These are phyloP conservation scores for Aegilops speltoides DNA, from an alignment of 176 grass and related monocot genomes.

Conservation along the genomic window DNA sequence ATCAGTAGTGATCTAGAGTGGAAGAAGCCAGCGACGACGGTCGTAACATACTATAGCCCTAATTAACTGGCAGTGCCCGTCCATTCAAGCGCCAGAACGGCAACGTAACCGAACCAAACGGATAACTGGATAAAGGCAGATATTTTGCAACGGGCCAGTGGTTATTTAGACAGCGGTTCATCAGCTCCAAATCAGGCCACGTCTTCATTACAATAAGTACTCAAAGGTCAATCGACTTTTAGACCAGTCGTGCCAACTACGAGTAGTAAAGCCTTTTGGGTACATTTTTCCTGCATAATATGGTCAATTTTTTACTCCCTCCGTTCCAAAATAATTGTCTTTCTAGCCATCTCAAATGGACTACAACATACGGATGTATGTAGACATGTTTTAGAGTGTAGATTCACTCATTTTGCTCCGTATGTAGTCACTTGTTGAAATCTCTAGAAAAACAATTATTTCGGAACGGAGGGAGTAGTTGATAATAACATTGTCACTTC, in stretches of 20 bases:
- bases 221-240: not conserved
- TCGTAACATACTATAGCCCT: too few relatives aligned
- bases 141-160: not conserved
- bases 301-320: too few relatives aligned
- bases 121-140: not conserved
- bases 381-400: too few relatives aligned
- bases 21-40: not conserved
- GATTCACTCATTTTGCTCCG: too few relatives aligned
- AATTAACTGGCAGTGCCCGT: not conserved
- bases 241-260: not conserved
- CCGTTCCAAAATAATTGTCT: too few relatives aligned
- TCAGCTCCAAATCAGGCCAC: not conserved
- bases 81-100: constrained; percentile 6
- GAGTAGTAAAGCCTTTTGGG: not conserved
- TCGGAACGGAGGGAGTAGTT: too few relatives aligned
- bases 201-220: not conserved
- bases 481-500: too few relatives aligned
- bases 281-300: too few relatives aligned
- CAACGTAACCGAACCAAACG: not conserved
- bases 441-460: too few relatives aligned
- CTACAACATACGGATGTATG: too few relatives aligned
- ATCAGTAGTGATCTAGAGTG: constrained; percentile 8
- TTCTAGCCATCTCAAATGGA: too few relatives aligned
- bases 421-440: too few relatives aligned
- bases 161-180: not conserved